A percentile compares a stretch with the other conserved stretches of the same genome.
Evolutionary conservation across 345 rosid species (phyloP).

Genomic region (Triadica sebifera): DNA sequence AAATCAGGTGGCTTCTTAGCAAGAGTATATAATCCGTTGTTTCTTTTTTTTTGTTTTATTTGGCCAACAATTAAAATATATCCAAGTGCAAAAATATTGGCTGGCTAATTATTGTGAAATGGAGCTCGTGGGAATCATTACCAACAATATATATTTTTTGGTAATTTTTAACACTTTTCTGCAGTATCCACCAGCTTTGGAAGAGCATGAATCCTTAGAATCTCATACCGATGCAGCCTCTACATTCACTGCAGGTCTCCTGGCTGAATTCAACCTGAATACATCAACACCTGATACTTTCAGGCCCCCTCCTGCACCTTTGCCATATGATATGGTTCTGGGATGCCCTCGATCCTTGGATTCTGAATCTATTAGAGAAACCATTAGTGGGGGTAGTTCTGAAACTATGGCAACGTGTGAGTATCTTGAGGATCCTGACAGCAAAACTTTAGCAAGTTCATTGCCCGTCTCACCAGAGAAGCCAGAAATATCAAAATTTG

Average conservation of each 20-base stretch:
- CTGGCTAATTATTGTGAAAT: background rate
- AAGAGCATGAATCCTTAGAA: slow-evolving; percentile 24
- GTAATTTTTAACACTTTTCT: slow-evolving; percentile 23
- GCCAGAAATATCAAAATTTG: slow-evolving; percentile 42
- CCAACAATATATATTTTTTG: slow-evolving; percentile 7
- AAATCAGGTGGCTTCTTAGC: background rate
- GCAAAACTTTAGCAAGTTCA: slow-evolving; percentile 45
- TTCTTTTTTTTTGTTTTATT: background rate
- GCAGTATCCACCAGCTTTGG: slow-evolving; percentile 32
- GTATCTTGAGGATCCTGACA: slow-evolving; percentile 41
- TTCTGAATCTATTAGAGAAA: slow-evolving; percentile 24
- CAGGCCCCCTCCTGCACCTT: slow-evolving; percentile 32
- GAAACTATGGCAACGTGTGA: slow-evolving; percentile 24
- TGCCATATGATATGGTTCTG: slow-evolving; percentile 28
- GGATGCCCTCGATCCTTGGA: slow-evolving; percentile 26
- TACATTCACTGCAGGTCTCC: slow-evolving; percentile 41
- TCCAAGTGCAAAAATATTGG: slow-evolving; percentile 9
- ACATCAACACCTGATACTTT: slow-evolving; percentile 33
- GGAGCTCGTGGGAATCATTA: background rate
- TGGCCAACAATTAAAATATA: background rate
- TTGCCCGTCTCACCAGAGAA: slow-evolving; percentile 47
- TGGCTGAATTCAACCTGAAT: slow-evolving; percentile 52
- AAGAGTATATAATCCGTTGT: background rate
- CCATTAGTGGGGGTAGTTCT: slow-evolving; percentile 22
- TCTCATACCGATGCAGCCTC: slow-evolving; percentile 27